Base-by-base conservation (phyloP, 352 stramenopile species). In the Phytophthora brassicae region DNA sequence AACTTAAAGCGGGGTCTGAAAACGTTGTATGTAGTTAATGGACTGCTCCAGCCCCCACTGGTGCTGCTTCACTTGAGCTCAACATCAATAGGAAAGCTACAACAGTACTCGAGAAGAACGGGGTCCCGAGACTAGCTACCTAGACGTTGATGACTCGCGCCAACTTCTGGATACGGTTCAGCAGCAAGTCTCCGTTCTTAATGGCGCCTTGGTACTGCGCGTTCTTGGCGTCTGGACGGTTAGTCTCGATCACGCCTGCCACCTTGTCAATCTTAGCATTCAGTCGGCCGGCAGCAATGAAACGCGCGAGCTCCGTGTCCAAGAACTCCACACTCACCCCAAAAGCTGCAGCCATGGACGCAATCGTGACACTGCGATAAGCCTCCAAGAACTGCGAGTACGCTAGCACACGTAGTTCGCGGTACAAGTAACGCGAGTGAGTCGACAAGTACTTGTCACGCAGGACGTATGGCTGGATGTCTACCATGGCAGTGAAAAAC, bases 251-350 rank as follows among this genome's bases (percentile, higher is more conserved):
- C 24, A 99, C 95, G 31, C 95, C 96, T 17, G 82, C 95, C 41
- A 99, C 96, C 81, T 99, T 99, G 79, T 99, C 97, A 75, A 99
- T 99, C 80, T 99, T 99, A 47, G 97, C 97, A 63, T 97, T 98
- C 45, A 99, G 74, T 29, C 97, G 87, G 2, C 95, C 92, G 1
- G 96, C 92, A 2, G 97, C 95, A 68, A 99, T 99, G 77, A 99
- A 99, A 46, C 95, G 89, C 57, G 95, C 97, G 11, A 99, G 89
- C 68, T 99, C 97, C 52, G 79, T 86, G 81, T 99, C 97, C 47
- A 99, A 72, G 63, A 99, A 99, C 24, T 88, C 82, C 13, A 92
- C 74, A 6, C 76, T 87, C 6, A 99, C 91, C 41, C 97, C 97
- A 81, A 99, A 99, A n/a, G 94, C 90, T 19, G 71, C 61, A 0